These are phyloP conservation scores for Metschnikowia cubensis DNA, from an alignment of 805 yeast species.

Conservation along the genomic window DNA sequence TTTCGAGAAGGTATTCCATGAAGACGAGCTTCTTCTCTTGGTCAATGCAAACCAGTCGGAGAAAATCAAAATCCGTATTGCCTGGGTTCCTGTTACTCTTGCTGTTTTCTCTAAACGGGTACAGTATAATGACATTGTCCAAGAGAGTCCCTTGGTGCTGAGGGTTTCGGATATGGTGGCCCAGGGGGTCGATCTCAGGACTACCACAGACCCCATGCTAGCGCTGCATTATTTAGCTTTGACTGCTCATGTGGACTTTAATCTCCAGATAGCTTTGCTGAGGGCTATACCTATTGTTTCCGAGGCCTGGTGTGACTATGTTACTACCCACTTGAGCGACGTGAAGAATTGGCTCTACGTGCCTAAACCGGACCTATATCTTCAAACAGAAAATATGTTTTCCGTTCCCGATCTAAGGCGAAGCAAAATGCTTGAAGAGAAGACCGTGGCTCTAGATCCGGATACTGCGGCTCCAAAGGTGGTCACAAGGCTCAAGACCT, in stretches of 20 bases:
- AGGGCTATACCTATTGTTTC: slow-evolving; percentile 28
- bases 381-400: slow-evolving; percentile 14
- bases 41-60: slow-evolving; percentile 18
- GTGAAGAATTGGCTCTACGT: slow-evolving; percentile 22
- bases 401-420: slow-evolving; percentile 16
- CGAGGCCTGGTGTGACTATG: slow-evolving; percentile 21
- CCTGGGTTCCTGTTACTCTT: slow-evolving; percentile 23
- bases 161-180: slow-evolving; percentile 10
- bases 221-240: slow-evolving; percentile 25
- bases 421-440: slow-evolving; percentile 13
- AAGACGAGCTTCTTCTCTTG: slow-evolving; percentile 7
- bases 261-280: slow-evolving; percentile 24
- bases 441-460: slow-evolving; percentile 7
- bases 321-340: slow-evolving; percentile 11
- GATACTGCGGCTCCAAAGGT: slow-evolving; percentile 6
- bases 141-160: slow-evolving; percentile 12
- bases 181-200: slow-evolving; percentile 18
- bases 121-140: slow-evolving; percentile 11
- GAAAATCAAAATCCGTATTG: slow-evolving; percentile 14
- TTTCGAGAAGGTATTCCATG: slow-evolving; percentile 7
- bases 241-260: slow-evolving; percentile 11
- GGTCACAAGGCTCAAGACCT: slow-evolving; percentile 6
- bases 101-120: slow-evolving; percentile 13
- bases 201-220: slow-evolving; percentile 13
- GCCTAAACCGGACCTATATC: slow-evolving; percentile 11